Evolutionary conservation across 257 asterid species (phyloP), one percentile per base, ranked within the genome.

Genomic region (Ehretia macrophylla): DNA sequence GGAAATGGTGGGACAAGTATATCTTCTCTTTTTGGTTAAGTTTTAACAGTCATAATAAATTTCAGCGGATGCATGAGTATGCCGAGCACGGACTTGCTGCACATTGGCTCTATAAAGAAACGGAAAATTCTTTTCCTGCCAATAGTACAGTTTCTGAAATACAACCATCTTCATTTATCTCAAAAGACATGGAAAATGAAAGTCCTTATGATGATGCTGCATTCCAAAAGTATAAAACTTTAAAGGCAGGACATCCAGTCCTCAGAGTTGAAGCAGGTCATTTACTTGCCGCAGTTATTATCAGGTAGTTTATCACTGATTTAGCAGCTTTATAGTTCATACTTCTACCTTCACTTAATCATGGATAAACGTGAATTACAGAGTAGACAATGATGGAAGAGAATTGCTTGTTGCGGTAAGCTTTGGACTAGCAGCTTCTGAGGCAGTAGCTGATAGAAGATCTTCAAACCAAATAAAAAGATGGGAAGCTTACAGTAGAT

Each of bases 71-170:
- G 97, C 98, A 92, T 59, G 95, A 92, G 63, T 85, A 86, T 70
- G 97, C 98, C 57, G 98, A 92, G 68, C 95, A 92, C 54, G 98
- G 98, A 60, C 94, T 77, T 66, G 98, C 98, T 69, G 98, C 98
- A 18, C 98, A 92, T 79, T 92, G 97, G 97, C 90, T 92, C 65
- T 92, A 92, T 78, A 92, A 92, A 80, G 97, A 92, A 77, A 79
- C 95, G 61, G 95, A 76, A 69, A 74, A 56, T 70, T 61, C 65
- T 60, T 68, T 85, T 76, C 88, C 93, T 19, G 71, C 81, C 64
- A 73, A 73, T 73, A 80, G 72, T 74, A 17, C 66, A 44, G 88
- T 73, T 68, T 72, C 88, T 68, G 88, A 74, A 60, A 17, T 55
- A 57, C 68, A 60, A 32, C 52, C 64, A 54, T 65, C 86, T 56